phyloP scores from a whole-genome alignment of 768 basidiomycete genomes.

The Tremella yokohamensis region DNA sequence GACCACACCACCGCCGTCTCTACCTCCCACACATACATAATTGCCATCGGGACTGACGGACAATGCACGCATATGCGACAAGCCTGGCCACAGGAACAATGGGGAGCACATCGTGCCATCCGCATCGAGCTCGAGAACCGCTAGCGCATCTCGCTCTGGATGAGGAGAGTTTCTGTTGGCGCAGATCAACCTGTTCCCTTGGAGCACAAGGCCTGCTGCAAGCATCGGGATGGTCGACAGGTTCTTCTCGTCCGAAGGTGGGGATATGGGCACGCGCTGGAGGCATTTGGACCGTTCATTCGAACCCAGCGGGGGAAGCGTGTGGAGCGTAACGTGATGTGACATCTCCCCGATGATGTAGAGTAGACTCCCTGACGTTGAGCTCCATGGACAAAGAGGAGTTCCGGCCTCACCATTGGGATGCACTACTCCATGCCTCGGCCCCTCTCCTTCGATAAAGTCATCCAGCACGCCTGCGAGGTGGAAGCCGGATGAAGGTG shows the following conservation, averaged over 20 bases:
- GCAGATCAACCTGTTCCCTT: constrained; percentile 15
- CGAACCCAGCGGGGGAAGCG: constrained; percentile 9
- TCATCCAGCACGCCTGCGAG: constrained; percentile 13
- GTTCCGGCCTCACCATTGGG: constrained; percentile 18
- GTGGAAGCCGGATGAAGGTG: constrained; percentile 3
- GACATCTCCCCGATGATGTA: constrained; percentile 33
- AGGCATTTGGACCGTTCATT: constrained; percentile 7
- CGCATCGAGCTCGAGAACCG: constrained; percentile 21
- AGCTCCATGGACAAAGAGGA: no score
- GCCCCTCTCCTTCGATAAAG: constrained; percentile 30
- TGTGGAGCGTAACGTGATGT: constrained; percentile 21
- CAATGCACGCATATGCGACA: constrained; percentile 25
- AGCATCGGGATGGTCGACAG: constrained; percentile 10
- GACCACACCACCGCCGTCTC: constrained; percentile 24
- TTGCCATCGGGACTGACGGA: constrained; percentile 15
- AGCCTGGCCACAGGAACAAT: constrained; percentile 12
- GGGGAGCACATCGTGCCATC: constrained; percentile 14
- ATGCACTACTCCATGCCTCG: constrained; percentile 35
- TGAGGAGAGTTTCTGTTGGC: constrained; percentile 33
- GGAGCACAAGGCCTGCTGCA: constrained; percentile 27
- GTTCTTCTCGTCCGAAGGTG: constrained; percentile 14
- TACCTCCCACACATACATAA: constrained; percentile 22
- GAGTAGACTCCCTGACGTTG: constrained; percentile 5
- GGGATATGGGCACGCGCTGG: constrained; percentile 21
- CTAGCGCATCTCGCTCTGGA: constrained; percentile 25